Conservation (phyloP, 495 filamentous ascomycete genomes). For the Tirmania nivea region DNA sequence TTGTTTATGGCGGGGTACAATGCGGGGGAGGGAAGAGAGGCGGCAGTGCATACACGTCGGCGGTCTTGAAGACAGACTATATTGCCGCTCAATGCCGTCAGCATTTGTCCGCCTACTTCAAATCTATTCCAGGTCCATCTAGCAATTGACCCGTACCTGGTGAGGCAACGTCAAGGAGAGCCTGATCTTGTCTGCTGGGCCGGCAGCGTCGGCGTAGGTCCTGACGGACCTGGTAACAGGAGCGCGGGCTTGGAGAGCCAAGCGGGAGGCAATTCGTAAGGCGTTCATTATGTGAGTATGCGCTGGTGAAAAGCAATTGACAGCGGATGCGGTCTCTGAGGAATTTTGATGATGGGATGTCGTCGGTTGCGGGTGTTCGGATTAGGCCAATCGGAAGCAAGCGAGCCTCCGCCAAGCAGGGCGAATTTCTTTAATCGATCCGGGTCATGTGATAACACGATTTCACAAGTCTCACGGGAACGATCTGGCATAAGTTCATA, state of each 20-base stretch:
- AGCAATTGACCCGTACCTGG: constrained; percentile 51
- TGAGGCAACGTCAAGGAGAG: constrained; percentile 91
- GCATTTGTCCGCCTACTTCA: no score
- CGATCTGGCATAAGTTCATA: no score
- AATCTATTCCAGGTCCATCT: background rate
- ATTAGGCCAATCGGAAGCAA: background rate
- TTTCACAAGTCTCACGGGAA: no score
- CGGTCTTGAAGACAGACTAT: constrained; percentile 52
- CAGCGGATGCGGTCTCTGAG: background rate
- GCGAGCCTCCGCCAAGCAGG: background rate
- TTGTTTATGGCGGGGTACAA: background rate
- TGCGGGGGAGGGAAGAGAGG: background rate
- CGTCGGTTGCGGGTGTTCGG: background rate
- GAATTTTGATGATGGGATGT: background rate
- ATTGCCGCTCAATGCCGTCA: background rate
- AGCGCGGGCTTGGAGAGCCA: constrained; percentile 55
- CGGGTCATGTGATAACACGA: no score
- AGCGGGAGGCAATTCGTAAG: constrained; percentile 60
- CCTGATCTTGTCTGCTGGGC: constrained; percentile 52
- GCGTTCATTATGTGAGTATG: constrained; percentile 52
- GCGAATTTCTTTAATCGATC: background rate
- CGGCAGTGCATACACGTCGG: constrained; percentile 42
- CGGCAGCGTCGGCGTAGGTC: constrained; percentile 73
- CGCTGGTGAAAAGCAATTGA: constrained; percentile 1
- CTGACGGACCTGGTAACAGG: constrained; percentile 42